Evolutionary conservation across 2,329 filamentous ascomycete species (phyloP).

Genomic region (Talaromyces rugulosus): DNA sequence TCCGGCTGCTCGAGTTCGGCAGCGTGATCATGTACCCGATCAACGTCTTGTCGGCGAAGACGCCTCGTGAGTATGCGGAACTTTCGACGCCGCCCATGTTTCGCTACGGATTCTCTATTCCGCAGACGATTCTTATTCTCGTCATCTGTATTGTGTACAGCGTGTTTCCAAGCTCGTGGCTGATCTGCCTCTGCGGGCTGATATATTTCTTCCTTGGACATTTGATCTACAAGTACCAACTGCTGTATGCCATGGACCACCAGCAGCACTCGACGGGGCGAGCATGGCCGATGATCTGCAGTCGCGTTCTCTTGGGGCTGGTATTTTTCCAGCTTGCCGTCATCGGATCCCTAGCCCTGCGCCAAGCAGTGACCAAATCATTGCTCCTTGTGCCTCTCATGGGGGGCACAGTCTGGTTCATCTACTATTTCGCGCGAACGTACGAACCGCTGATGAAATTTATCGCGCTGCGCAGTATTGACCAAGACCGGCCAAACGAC

Average conservation of each 20-base stretch:
- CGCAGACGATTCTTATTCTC: constrained; percentile 86
- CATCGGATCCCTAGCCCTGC: constrained; percentile 76
- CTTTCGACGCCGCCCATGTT: constrained; percentile 79
- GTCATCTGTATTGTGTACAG: constrained; percentile 96
- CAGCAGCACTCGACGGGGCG: constrained; percentile 85
- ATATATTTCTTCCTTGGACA: constrained; percentile 65
- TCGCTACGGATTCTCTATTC: constrained; percentile 93
- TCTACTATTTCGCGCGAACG: constrained; percentile 70
- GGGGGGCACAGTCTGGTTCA: constrained; percentile 81
- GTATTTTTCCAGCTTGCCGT: constrained; percentile 88
- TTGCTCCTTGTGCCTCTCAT: constrained; percentile 72
- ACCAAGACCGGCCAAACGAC: constrained; percentile 53
- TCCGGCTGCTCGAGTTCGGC: constrained; percentile 86
- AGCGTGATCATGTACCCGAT: constrained; percentile 80
- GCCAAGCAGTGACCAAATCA: constrained; percentile 68
- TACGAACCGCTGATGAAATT: constrained; percentile 89
- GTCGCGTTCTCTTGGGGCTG: constrained; percentile 79
- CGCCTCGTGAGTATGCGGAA: constrained; percentile 83
- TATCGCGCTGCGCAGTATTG: constrained; percentile 84
- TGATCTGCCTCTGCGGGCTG: constrained; percentile 72
- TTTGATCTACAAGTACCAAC: constrained; percentile 94
- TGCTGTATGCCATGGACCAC: constrained; percentile 97
- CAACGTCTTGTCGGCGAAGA: constrained; percentile 71
- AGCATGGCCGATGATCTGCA: constrained; percentile 95
- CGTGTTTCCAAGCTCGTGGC: constrained; percentile 72